phyloP scores from a whole-genome alignment of 371 early-diverging fungal species.

The Zychaea mexicana region DNA sequence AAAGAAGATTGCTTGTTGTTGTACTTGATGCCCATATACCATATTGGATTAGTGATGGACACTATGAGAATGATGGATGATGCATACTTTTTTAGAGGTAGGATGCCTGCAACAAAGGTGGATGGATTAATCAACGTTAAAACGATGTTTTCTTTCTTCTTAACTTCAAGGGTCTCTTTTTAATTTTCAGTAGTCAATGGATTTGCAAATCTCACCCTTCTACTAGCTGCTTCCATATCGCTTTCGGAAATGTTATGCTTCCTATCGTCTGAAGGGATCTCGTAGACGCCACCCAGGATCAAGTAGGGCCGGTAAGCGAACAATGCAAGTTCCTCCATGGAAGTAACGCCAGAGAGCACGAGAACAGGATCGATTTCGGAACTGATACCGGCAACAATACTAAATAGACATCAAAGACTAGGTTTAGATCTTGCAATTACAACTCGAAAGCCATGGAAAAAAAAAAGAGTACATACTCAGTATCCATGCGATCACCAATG shows the following conservation, averaged over 20 bases:
- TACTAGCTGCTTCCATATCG: conserved; percentile 44
- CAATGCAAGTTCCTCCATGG: conserved; percentile 47
- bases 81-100: neutral
- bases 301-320: conserved; percentile 66
- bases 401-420: neutral
- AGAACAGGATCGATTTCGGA: conserved; percentile 68
- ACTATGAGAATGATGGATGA: too few species aligned
- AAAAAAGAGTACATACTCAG: conserved; percentile 38
- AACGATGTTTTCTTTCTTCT: too few species aligned
- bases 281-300: conserved; percentile 63
- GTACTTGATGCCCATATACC: too few species aligned
- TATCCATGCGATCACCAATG: conserved; percentile 76
- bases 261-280: conserved; percentile 50
- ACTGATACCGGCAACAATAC: conserved; percentile 56
- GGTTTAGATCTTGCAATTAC: too few species aligned
- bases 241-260: conserved; percentile 36
- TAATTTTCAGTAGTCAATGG: neutral
- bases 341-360: conserved; percentile 66
- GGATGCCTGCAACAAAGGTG: neutral
- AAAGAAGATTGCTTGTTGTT: too few species aligned
- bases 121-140: too few species aligned
- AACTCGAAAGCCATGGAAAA: too few species aligned
- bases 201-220: conserved; percentile 3
- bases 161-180: too few species aligned
- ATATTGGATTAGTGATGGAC: too few species aligned